Conservation (phyloP, 2,329 filamentous ascomycete genomes). For the Arthrobotrys megalospora region DNA sequence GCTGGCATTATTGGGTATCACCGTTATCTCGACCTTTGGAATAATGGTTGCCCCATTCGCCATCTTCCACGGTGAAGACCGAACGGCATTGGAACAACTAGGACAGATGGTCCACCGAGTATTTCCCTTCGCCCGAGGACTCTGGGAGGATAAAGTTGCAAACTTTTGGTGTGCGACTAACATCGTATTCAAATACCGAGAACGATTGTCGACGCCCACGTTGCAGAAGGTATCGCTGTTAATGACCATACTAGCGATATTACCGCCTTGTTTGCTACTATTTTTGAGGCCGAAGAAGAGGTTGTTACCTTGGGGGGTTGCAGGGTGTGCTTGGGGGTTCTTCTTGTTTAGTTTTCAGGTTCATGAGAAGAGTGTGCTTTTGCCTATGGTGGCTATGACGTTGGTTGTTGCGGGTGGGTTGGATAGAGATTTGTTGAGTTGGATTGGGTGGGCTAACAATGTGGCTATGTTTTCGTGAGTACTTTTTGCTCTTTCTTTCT, state of each 20-base stretch:
- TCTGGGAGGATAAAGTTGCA: slow-evolving; percentile 99
- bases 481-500: not conserved
- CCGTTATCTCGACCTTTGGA: slow-evolving; percentile 78
- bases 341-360: slow-evolving; percentile 98
- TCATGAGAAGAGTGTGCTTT: slow-evolving; percentile 95
- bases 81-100: slow-evolving; percentile 82
- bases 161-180: slow-evolving; percentile 98
- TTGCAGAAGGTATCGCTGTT: slow-evolving; percentile 79
- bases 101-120: slow-evolving; percentile 90
- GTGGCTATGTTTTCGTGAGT: slow-evolving; percentile 63
- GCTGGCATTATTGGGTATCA: slow-evolving; percentile 76
- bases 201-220: slow-evolving; percentile 76
- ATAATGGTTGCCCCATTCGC: slow-evolving; percentile 75
- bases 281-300: slow-evolving; percentile 83
- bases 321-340: slow-evolving; percentile 93
- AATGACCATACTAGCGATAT: slow-evolving; percentile 81
- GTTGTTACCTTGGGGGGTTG: slow-evolving; percentile 83
- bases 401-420: slow-evolving; percentile 86
- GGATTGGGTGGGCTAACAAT: slow-evolving; percentile 94
- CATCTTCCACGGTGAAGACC: slow-evolving; percentile 75
- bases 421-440: slow-evolving; percentile 81
- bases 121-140: slow-evolving; percentile 93
- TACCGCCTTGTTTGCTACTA: slow-evolving; percentile 83
- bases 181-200: slow-evolving; percentile 86
- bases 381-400: slow-evolving; percentile 94